Evolutionary conservation across 352 stramenopile species (phyloP).

Genomic region (Globisporangium carolinianum): DNA sequence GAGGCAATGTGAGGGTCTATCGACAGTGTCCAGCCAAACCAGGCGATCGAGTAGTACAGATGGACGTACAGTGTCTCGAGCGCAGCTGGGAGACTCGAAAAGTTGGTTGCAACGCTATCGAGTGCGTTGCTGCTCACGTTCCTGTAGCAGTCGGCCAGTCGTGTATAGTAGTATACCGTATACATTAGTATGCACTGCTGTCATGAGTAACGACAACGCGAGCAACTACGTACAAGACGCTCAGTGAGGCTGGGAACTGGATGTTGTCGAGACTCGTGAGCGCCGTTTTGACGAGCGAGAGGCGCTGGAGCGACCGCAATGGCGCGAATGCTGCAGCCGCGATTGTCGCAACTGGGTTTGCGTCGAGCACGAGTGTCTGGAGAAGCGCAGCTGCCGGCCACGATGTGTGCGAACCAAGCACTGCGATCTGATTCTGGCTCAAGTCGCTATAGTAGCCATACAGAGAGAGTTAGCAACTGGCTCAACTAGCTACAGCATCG

Average conservation of each 20-base stretch:
- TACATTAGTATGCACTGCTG: neutral
- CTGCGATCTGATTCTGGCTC: conserved; percentile 34
- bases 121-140: conserved; percentile 53
- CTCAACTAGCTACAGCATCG: too few relatives aligned
- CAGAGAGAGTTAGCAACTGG: too few relatives aligned
- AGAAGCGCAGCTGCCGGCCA: conserved; percentile 40
- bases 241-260: conserved; percentile 32
- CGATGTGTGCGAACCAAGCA: conserved; percentile 18
- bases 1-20: neutral
- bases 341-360: conserved; percentile 35
- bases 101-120: conserved; percentile 35
- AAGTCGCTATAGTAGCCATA: conserved; percentile 18
- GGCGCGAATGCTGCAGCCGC: conserved; percentile 28
- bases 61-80: conserved; percentile 44
- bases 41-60: too few relatives aligned
- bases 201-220: neutral
- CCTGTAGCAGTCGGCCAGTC: conserved; percentile 3
- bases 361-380: conserved; percentile 53
- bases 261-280: conserved; percentile 37
- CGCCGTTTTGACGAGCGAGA: conserved; percentile 48
- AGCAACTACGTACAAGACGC: conserved; percentile 22
- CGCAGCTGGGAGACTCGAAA: conserved; percentile 31
- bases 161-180: neutral
- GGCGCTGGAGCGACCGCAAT: conserved; percentile 39
- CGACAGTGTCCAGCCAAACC: neutral